Evolutionary conservation across 202 grass and related monocot species (phyloP), one percentile per base, ranked within the genome.

Genomic region (Setaria italica): DNA sequence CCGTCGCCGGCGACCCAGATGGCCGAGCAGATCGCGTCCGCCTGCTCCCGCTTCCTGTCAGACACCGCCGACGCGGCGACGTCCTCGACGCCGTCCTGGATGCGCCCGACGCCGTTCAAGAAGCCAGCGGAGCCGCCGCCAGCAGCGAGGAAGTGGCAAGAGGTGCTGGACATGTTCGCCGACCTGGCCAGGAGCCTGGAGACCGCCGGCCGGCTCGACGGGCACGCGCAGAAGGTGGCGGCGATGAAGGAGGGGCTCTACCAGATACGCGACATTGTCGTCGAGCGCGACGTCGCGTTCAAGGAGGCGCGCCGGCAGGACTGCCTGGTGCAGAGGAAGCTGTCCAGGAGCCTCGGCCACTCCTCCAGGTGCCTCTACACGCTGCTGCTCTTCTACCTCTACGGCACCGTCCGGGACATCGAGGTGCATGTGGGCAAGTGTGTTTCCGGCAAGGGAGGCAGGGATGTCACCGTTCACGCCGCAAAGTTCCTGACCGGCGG

Each of bases 261-360:
- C 70, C 92, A 98, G 86, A 90, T 98, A 42, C 92, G 86, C 49
- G 89, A 93, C 48, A 42, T 95, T 56, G 57, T 93, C 32, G 19
- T 95, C 19, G 95, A 98, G 77, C 87, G 90, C 60, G 89, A 85
- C 78, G 80, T 92, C 37, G 86, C 57, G 62, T 91, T 95, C 89
- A 98, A 92, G 74, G 92, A 98, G 85, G 89, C 91, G 56, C 86
- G 82, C 77, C 88, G 87, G 76, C 89, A 95, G 70, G 95, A 98
- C 87, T 88, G 89, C 87, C 87, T 95, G 37, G 89, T 95, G 39
- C 91, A 90, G 81, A 87, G 86, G 85, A 95, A 90, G 47, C 85
- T 93, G 63, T 85, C 95, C 81, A 95, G 87, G 77, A 93, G 82
- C 68, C 84, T 93, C 59, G 92, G 92, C 0, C 89, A 95, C 80